phyloP scores from a whole-genome alignment of 768 basidiomycete genomes.

The Boletus huronensis region DNA sequence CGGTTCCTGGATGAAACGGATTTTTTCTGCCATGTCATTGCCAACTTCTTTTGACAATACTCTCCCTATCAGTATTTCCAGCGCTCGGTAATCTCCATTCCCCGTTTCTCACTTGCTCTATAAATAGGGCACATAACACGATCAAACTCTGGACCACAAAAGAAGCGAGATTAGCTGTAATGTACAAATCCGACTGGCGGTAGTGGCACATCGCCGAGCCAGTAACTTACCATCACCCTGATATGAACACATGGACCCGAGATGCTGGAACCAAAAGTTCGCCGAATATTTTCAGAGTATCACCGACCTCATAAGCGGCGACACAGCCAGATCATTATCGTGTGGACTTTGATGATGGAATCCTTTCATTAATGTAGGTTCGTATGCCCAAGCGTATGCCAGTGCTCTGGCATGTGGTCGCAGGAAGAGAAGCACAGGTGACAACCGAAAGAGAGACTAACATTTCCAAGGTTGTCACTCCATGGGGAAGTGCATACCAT shows the following conservation, averaged over 20 bases:
- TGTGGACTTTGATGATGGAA: background rate
- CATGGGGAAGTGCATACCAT: background rate
- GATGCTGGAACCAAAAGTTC: background rate
- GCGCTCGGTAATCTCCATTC: background rate
- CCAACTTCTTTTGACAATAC: background rate
- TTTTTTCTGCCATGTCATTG: too few species aligned
- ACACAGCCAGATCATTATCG: background rate
- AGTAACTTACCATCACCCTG: too few species aligned
- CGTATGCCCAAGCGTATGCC: too few species aligned
- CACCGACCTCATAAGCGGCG: background rate
- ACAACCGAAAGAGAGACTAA: background rate
- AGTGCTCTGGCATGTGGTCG: background rate
- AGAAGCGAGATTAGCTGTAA: background rate
- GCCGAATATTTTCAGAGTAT: background rate
- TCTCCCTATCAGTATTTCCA: background rate
- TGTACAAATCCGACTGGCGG: background rate
- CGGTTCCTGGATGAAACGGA: background rate
- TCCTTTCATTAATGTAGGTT: background rate
- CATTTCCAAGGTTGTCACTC: too few species aligned
- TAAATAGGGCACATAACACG: too few species aligned
- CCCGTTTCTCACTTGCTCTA: background rate
- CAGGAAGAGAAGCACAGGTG: too few species aligned
- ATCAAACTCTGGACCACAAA: background rate
- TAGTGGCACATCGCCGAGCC: background rate
- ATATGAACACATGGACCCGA: too few species aligned